Conservation (phyloP, 2,329 filamentous ascomycete genomes). For the Microascus cirrosus region DNA sequence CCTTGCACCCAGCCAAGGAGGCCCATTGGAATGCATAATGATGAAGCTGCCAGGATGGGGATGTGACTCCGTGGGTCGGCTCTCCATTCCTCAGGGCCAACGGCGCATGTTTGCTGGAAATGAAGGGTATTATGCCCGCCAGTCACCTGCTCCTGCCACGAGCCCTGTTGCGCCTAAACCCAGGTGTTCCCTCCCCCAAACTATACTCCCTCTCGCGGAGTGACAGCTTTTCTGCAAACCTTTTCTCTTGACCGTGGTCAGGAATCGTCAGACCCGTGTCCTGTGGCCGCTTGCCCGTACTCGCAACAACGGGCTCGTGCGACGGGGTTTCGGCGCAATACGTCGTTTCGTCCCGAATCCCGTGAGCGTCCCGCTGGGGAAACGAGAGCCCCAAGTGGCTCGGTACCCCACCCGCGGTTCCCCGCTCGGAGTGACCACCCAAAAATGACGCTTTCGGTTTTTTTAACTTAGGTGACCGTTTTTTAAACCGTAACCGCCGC, state of each 20-base stretch:
- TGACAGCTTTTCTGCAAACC: neutral
- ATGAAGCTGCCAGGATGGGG: neutral
- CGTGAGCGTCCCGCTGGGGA: neutral
- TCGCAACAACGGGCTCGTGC: neutral
- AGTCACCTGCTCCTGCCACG: neutral
- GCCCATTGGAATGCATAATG: neutral
- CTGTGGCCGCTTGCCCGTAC: neutral
- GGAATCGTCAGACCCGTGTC: neutral
- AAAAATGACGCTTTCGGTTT: neutral
- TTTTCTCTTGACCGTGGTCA: neutral
- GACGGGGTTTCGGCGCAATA: conserved; percentile 1
- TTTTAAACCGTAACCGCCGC: neutral
- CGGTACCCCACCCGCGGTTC: neutral
- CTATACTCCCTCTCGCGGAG: too few relatives aligned
- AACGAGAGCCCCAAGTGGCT: neutral
- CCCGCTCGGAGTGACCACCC: neutral
- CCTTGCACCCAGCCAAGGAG: neutral
- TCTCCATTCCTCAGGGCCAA: neutral
- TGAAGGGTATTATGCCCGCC: neutral
- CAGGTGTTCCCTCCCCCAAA: neutral
- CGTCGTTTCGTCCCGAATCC: conserved; percentile 4
- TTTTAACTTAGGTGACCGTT: too few relatives aligned
- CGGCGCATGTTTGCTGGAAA: neutral
- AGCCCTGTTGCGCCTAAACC: neutral
- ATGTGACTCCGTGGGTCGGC: neutral